Conservation (phyloP, 2,329 filamentous ascomycete genomes). For the Fusarium metavorans region DNA sequence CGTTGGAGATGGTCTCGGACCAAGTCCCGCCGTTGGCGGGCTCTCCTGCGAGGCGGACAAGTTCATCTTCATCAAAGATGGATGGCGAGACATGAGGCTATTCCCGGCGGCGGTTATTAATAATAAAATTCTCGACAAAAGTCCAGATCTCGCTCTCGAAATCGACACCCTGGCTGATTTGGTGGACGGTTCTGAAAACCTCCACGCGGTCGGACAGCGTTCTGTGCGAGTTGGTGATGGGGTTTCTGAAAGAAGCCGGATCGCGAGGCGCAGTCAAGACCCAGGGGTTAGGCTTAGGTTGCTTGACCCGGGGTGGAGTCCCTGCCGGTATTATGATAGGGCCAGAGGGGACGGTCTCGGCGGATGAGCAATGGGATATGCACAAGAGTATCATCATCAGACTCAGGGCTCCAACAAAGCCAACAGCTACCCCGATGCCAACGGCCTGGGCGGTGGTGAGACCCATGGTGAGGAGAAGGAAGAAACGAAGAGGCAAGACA, state of each 20-base stretch:
- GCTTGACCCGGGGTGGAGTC: neutral
- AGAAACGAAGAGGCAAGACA: neutral
- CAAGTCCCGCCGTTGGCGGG: neutral
- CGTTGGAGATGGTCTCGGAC: neutral
- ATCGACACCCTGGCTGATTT: neutral
- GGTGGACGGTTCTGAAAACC: neutral
- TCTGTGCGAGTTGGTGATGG: neutral
- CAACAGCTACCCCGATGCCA: neutral
- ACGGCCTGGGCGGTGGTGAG: neutral
- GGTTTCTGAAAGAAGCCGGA: neutral
- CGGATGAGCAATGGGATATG: neutral
- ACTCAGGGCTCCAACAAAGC: neutral
- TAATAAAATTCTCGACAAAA: neutral
- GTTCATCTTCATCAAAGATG: neutral
- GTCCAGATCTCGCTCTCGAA: neutral
- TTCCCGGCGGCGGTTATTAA: neutral
- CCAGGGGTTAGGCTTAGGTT: neutral
- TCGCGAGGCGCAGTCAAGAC: neutral
- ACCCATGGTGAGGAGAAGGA: neutral
- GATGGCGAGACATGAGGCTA: neutral
- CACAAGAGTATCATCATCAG: neutral
- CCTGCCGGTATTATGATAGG: no score
- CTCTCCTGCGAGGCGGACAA: neutral
- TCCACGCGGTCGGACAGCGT: neutral
- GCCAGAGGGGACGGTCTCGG: neutral